Conservation (phyloP, 495 filamentous ascomycete species). For the Daldinia vernicosa region DNA sequence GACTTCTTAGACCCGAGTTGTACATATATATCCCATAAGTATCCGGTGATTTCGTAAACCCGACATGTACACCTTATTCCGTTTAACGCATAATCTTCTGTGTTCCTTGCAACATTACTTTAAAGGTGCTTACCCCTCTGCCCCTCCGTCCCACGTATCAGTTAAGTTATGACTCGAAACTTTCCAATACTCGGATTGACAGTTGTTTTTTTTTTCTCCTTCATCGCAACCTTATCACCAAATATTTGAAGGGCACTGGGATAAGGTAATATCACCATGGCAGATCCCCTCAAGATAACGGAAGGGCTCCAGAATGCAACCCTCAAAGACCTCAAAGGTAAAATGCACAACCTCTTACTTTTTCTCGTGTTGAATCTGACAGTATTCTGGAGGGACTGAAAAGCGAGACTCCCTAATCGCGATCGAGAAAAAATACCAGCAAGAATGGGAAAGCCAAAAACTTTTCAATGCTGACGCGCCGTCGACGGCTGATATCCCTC, state of each 20-base stretch:
- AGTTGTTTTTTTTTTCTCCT: not conserved
- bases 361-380: slow-evolving; percentile 7
- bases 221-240: not conserved
- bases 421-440: slow-evolving; percentile 92
- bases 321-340: slow-evolving; percentile 41
- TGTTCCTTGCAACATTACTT: not conserved
- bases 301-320: slow-evolving; percentile 30
- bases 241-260: not conserved
- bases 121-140: slow-evolving; percentile 11
- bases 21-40: too few species aligned
- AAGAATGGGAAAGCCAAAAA: slow-evolving; percentile 77
- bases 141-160: slow-evolving; percentile 14
- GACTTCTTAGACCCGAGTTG: too few species aligned
- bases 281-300: slow-evolving; percentile 20
- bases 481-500: slow-evolving; percentile 74
- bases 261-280: slow-evolving; percentile 20
- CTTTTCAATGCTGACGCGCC: slow-evolving; percentile 90
- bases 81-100: not conserved
- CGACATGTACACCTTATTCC: too few species aligned
- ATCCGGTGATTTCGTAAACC: too few species aligned
- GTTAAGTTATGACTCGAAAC: slow-evolving; percentile 20
- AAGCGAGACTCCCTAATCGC: slow-evolving; percentile 89
- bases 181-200: not conserved
- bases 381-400: slow-evolving; percentile 65
- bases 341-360: not conserved